Conservation (phyloP, 1,139 yeast genomes). For the Candida sanyaensis region DNA sequence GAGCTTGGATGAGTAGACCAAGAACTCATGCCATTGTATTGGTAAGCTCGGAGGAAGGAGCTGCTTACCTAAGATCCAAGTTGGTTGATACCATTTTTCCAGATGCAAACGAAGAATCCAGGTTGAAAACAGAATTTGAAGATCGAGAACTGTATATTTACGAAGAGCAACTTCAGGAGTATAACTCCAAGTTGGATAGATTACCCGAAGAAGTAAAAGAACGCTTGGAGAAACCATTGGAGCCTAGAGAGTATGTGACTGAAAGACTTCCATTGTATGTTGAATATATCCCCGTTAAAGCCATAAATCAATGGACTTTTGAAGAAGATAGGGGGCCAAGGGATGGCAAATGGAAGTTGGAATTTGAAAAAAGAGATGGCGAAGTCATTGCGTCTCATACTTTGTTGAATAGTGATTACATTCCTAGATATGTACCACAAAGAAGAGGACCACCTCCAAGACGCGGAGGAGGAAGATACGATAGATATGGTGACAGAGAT, state of each 20-base stretch:
- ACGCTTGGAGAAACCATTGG: constrained; percentile 16
- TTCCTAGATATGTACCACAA: constrained; percentile 22
- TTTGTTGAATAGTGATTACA: constrained; percentile 37
- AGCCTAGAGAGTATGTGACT: constrained; percentile 21
- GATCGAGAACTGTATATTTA: constrained; percentile 23
- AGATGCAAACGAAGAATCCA: constrained; percentile 24
- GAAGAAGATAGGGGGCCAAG: constrained; percentile 48
- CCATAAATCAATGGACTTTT: constrained; percentile 47
- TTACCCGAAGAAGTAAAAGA: constrained; percentile 13
- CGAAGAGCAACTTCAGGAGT: constrained; percentile 21
- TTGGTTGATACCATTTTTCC: constrained; percentile 38
- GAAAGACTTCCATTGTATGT: constrained; percentile 34
- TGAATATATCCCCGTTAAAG: constrained; percentile 49
- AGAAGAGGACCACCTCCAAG: constrained; percentile 12
- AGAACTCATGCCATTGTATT: constrained; percentile 47
- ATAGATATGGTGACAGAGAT: constrained; percentile 8
- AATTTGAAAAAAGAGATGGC: constrained; percentile 29
- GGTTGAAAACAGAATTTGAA: constrained; percentile 24
- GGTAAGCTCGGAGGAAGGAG: constrained; percentile 40
- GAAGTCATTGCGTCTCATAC: constrained; percentile 40
- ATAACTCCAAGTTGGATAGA: constrained; percentile 16
- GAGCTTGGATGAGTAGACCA: constrained; percentile 47
- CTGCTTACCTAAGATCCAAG: constrained; percentile 31
- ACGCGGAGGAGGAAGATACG: constrained; percentile 9
- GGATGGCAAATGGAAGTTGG: constrained; percentile 47